These are phyloP conservation scores for Dothideomycetidae sp. DNA, from an alignment of 2,329 filamentous ascomycete genomes.

Conservation along the genomic window DNA sequence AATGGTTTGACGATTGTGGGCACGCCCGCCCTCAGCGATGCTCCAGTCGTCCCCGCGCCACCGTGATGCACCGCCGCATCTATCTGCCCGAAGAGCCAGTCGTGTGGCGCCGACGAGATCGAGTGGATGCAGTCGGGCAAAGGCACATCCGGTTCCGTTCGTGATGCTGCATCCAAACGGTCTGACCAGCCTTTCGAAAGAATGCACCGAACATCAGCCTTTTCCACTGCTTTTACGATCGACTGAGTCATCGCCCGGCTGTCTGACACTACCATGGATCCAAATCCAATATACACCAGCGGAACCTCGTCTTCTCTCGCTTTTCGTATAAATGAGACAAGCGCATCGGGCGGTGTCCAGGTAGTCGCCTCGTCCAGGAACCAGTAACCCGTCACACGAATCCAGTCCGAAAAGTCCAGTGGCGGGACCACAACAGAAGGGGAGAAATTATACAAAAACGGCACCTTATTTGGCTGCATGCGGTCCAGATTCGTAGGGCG, in stretches of 20 bases:
- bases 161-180: conserved; percentile 47
- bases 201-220: conserved; percentile 87
- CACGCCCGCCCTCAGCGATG: conserved; percentile 76
- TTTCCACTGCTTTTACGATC: conserved; percentile 81
- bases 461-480: conserved; percentile 93
- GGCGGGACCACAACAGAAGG: conserved; percentile 87
- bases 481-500: conserved; percentile 74
- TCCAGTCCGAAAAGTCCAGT: conserved; percentile 94
- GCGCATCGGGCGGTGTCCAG: conserved; percentile 62
- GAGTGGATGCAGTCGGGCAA: conserved; percentile 69
- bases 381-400: conserved; percentile 95
- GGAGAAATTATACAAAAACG: conserved; percentile 95
- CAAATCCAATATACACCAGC: conserved; percentile 92
- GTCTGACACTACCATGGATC: conserved; percentile 86
- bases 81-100: conserved; percentile 90
- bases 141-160: conserved; percentile 47
- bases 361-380: conserved; percentile 64
- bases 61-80: conserved; percentile 92
- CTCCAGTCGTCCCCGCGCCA: conserved; percentile 86
- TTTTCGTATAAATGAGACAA: conserved; percentile 68
- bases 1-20: conserved; percentile 94
- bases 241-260: conserved; percentile 77
- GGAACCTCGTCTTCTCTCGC: conserved; percentile 74
- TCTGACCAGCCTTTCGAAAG: conserved; percentile 97
- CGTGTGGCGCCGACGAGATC: conserved; percentile 84